Evolutionary conservation across 2,329 filamentous ascomycete genomes (phyloP).

Genomic region (Aureobasidium sp.): DNA sequence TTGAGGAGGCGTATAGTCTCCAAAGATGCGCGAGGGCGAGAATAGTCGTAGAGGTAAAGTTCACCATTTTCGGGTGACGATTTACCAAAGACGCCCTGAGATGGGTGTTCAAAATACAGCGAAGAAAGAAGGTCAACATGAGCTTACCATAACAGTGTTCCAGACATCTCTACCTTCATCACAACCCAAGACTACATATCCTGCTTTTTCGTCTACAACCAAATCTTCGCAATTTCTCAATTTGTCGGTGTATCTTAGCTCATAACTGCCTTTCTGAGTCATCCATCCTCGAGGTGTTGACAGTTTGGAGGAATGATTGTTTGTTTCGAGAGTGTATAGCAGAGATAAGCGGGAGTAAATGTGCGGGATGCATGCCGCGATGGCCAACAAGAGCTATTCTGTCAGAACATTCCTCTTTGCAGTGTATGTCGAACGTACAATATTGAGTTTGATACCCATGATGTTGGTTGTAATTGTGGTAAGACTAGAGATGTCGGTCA

Average conservation of each 20-base stretch:
- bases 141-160: slow-evolving; percentile 52
- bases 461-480: no score
- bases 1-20: slow-evolving; percentile 33
- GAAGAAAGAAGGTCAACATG: no score
- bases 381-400: background rate
- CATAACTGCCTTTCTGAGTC: slow-evolving; percentile 23
- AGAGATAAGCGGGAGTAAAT: slow-evolving; percentile 13
- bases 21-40: slow-evolving; percentile 26
- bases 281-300: slow-evolving; percentile 14
- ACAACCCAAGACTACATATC: slow-evolving; percentile 48
- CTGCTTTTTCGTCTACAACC: slow-evolving; percentile 38
- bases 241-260: slow-evolving; percentile 38
- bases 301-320: slow-evolving; percentile 5
- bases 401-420: background rate
- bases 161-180: slow-evolving; percentile 47
- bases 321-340: background rate
- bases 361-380: slow-evolving; percentile 6
- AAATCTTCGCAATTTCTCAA: slow-evolving; percentile 52
- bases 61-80: slow-evolving; percentile 27
- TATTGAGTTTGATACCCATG: slow-evolving; percentile 2
- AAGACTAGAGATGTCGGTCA: no score
- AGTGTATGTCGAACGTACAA: background rate
- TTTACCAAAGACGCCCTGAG: slow-evolving; percentile 21
- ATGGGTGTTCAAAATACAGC: background rate
- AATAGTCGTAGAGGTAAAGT: slow-evolving; percentile 46